A percentile compares a stretch with the other conserved stretches of the same genome.
Evolutionary conservation across 2,329 filamentous ascomycete genomes (phyloP).

Genomic region (Diaporthe batatas): DNA sequence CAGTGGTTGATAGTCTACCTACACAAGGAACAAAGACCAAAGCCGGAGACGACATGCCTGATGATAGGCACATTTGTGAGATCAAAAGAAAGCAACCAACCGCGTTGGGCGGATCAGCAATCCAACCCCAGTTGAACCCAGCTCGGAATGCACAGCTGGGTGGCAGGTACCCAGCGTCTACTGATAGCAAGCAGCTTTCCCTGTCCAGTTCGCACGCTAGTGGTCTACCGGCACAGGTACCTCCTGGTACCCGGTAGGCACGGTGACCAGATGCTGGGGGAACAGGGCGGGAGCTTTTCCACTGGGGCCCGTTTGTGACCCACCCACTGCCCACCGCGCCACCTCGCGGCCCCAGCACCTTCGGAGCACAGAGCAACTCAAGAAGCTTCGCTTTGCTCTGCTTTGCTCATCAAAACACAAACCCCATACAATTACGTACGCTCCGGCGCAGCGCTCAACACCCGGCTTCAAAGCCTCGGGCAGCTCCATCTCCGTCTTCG

Average conservation of each 20-base stretch:
- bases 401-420: constrained; percentile 34
- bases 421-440: constrained; percentile 40
- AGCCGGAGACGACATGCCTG: background rate
- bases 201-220: background rate
- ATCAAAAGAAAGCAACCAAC: background rate
- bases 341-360: constrained; percentile 7
- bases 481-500: constrained; percentile 38
- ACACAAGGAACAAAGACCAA: background rate
- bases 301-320: constrained; percentile 15
- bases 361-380: constrained; percentile 13
- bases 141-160: background rate
- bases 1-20: background rate
- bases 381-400: constrained; percentile 16
- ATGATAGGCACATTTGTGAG: background rate
- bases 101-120: background rate
- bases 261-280: constrained; percentile 11
- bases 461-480: constrained; percentile 33
- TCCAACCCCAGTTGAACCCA: background rate
- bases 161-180: background rate
- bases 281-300: constrained; percentile 25
- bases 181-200: background rate
- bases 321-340: constrained; percentile 19
- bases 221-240: background rate
- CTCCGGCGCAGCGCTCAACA: constrained; percentile 36
- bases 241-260: constrained; percentile 8